Evolutionary conservation across 176 grass and related monocot species (phyloP), one percentile per base, ranked within the genome.

Genomic region (Triticum timopheevii): DNA sequence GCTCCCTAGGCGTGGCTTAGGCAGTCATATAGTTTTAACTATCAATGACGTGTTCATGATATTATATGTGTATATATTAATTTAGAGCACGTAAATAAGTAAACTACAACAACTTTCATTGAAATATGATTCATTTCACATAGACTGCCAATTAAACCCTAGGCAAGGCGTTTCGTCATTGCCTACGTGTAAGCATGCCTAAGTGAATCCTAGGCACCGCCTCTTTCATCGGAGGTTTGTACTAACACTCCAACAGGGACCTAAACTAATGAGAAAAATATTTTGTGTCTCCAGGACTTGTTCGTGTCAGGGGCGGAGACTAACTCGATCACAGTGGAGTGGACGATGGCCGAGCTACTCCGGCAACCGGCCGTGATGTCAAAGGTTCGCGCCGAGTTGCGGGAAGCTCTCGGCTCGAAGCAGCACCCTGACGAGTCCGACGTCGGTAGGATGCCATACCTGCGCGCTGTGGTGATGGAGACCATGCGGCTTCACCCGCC

Each of bases 261-360:
- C 5, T 73, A 73, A 61, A 28, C 69, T 61, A 81, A 75, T 1
- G 1, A 84, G 36, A 49, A 70, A 81, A 61, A 70, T 24, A 39
- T 35, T 25, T 11, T 65, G 4, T 73, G 36, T 50, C 73, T 16
- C 10, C 73, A 90, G 89, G 89, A 90, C 52, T 84, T 90, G 0
- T 90, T 87, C 3, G 75, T 68, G 0, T 88, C 90, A 6, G 94
- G 90, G 36, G 88, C 85, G 2, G 90, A 90, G 28, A 92, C 92
- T 50, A 92, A 77, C 61, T 84, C 90, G 13, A 78, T 92, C 83
- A 80, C 78, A n/a, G 76, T 92, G 34, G 88, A 94, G 67, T 97
- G 92, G 92, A 78, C 83, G 64, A 97, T 93, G 90, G 80, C 85
- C 0, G 90, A 97, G 86, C 92, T 97, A 38, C 88, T 97, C 38